phyloP scores from a whole-genome alignment of 75 land plant species.

The Pinus tabuliformis region DNA sequence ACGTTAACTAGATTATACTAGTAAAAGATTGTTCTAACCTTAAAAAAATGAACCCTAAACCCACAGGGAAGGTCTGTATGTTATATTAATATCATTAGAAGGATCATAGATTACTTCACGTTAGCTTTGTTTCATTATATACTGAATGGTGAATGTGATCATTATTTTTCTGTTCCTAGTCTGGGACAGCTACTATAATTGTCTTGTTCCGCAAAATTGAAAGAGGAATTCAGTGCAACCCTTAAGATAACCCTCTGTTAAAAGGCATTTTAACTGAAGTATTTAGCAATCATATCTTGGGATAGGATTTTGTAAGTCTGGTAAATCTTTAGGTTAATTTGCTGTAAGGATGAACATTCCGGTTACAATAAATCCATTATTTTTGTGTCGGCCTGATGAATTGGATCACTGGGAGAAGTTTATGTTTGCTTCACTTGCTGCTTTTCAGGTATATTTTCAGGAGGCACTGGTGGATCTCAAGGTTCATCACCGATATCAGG shows the following conservation, averaged over 20 bases:
- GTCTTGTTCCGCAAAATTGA: too few relatives aligned
- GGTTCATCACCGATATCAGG: not conserved
- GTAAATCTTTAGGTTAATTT: not conserved
- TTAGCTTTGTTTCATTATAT: not conserved
- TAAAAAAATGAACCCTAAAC: not conserved
- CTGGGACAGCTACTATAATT: too few relatives aligned
- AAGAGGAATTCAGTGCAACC: not conserved
- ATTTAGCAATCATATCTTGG: not conserved
- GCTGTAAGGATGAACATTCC: not conserved
- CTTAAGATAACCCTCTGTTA: not conserved
- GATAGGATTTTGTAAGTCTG: not conserved
- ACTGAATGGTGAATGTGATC: not conserved
- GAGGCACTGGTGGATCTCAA: not conserved
- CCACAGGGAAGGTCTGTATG: not conserved
- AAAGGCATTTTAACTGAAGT: not conserved
- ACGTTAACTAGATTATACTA: too few relatives aligned
- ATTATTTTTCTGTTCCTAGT: too few relatives aligned
- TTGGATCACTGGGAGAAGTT: not conserved
- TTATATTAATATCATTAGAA: too few relatives aligned
- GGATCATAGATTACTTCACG: not conserved
- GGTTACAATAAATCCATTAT: not conserved
- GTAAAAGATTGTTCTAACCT: too few relatives aligned
- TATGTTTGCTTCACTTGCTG: not conserved
- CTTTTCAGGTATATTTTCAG: constrained; percentile 3
- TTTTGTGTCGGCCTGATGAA: not conserved